Evolutionary conservation across 495 filamentous ascomycete species (phyloP).

Genomic region (Podospora didyma): DNA sequence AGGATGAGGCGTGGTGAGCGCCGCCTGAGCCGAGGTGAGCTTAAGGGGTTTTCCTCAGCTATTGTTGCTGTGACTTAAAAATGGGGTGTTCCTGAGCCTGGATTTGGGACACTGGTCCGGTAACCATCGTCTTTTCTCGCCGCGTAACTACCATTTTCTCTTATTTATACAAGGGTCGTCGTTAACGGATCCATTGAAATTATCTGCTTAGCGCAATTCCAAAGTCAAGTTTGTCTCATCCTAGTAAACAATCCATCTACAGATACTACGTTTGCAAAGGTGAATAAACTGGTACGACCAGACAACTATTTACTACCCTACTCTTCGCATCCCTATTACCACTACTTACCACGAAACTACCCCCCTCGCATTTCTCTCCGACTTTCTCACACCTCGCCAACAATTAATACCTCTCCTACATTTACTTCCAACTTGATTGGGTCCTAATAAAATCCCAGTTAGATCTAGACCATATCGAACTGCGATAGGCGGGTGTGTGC

Average conservation of each 20-base stretch:
- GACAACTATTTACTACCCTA: not conserved
- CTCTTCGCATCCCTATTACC: not conserved
- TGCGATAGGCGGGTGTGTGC: not conserved
- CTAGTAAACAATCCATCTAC: not conserved
- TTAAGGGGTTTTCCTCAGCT: not conserved
- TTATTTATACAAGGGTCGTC: not conserved
- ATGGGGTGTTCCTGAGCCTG: not conserved
- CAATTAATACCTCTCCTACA: not conserved
- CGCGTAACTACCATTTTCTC: not conserved
- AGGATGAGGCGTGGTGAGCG: not conserved
- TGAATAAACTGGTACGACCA: not conserved
- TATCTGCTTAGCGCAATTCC: not conserved
- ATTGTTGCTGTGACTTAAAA: not conserved
- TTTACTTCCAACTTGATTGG: not conserved
- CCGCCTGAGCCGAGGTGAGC: not conserved
- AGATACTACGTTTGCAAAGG: not conserved
- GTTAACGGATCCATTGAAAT: not conserved
- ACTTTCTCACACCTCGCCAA: not conserved
- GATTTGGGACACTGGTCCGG: not conserved
- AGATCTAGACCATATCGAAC: not conserved
- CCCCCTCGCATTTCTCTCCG: not conserved
- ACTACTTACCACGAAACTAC: not conserved
- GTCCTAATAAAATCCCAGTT: not conserved
- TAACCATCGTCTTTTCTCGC: not conserved
- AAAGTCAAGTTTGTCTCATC: not conserved